A percentile compares a stretch with the other conserved stretches of the same genome.
Evolutionary conservation across 176 grass and related monocot species (phyloP).

Genomic region (bread wheat (Triticum aestivum)): IWGSC_CS_RefSeq_v2.1 NC_057805.1:49821629-49822128

Average conservation of each 20-base stretch:
- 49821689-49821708: no score
- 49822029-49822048: background rate
- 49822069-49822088: no score
- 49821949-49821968: conserved; percentile 66
- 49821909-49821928: conserved; percentile 63
- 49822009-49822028: background rate
- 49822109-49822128: no score
- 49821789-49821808: conserved; percentile 43
- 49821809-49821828: conserved; percentile 52
- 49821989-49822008: conserved; percentile 75
- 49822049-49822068: no score
- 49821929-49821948: conserved; percentile 58
- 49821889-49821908: conserved; percentile 77
- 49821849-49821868: conserved; percentile 64
- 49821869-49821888: conserved; percentile 64
- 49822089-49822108: no score
- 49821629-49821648: no score
- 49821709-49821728: no score
- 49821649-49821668: no score
- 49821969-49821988: conserved; percentile 71
- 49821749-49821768: background rate
- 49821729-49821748: background rate
- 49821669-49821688: no score
- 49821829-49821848: conserved; percentile 64
- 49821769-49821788: background rate